A percentile compares a stretch with the other conserved stretches of the same genome.
Conservation (phyloP, 73 alveolate species). For the Tetrahymena borealis region DNA sequence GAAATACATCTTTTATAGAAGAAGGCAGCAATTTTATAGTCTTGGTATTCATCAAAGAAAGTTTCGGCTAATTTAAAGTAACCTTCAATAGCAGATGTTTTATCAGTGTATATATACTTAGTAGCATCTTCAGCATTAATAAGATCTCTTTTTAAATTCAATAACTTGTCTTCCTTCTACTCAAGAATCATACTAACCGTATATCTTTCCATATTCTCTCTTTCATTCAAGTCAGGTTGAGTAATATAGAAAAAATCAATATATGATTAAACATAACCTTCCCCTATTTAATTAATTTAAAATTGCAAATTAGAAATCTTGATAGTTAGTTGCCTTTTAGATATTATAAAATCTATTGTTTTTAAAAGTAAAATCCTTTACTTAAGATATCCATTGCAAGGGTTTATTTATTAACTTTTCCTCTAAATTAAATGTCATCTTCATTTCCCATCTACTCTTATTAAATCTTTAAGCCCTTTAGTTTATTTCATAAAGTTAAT, state of each 20-base stretch:
- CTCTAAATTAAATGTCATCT: neutral
- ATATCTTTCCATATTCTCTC: neutral
- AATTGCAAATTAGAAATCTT: no score
- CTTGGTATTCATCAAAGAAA: conserved; percentile 25
- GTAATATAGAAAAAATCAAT: conserved; percentile 38
- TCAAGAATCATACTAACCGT: conserved; percentile 3
- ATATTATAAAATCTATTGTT: no score
- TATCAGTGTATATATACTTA: conserved; percentile 21
- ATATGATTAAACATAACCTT: conserved; percentile 37
- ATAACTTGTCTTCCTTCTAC: conserved; percentile 19
- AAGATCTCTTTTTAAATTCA: conserved; percentile 20
- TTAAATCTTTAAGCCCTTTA: neutral
- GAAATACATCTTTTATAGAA: conserved; percentile 34
- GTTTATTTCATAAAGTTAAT: neutral
- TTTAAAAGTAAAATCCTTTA: no score
- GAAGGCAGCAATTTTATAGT: conserved; percentile 26
- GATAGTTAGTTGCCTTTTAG: no score
- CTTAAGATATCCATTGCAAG: neutral
- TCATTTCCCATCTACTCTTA: neutral
- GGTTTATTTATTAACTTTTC: neutral
- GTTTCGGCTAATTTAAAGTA: conserved; percentile 27
- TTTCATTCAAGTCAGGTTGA: conserved; percentile 7
- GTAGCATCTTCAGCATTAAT: conserved; percentile 33
- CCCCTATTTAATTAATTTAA: neutral
- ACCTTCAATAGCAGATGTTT: conserved; percentile 24